These are phyloP conservation scores for Rhodotorula sp. DNA, from an alignment of 1,284 basidiomycete species.

Conservation along the genomic window DNA sequence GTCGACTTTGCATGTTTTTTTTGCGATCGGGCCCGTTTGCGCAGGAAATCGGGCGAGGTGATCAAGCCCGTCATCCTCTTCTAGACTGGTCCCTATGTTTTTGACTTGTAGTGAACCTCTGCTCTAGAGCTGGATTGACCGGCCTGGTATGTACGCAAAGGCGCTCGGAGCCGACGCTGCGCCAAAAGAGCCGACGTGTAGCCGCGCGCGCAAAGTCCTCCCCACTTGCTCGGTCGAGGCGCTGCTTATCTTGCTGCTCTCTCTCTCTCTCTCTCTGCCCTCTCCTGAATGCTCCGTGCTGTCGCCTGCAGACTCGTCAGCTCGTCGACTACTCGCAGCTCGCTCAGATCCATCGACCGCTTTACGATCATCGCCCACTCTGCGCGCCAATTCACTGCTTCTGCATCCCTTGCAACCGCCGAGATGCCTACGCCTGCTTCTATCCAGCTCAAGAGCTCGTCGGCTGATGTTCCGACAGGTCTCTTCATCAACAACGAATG, in stretches of 20 bases:
- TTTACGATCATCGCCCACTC: neutral
- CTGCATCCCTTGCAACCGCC: neutral
- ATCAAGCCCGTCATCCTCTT: constrained; percentile 37
- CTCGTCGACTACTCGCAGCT: neutral
- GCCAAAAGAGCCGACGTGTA: no score
- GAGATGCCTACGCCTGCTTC: constrained; percentile 13
- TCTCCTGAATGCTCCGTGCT: neutral
- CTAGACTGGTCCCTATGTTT: neutral
- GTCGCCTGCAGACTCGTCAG: neutral
- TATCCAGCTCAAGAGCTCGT: constrained; percentile 18
- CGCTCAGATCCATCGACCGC: neutral
- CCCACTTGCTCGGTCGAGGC: no score
- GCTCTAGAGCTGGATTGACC: no score
- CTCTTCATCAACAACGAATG: constrained; percentile 36
- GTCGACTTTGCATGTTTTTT: no score
- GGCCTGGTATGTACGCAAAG: no score
- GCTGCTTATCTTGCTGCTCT: neutral
- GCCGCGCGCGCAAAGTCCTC: no score
- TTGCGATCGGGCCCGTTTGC: no score
- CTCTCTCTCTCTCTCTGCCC: neutral
- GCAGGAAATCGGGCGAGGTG: constrained; percentile 31
- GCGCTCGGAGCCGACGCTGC: no score
- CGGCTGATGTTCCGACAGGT: constrained; percentile 16
- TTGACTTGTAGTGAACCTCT: neutral
- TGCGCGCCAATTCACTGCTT: neutral